phyloP scores from a whole-genome alignment of 306 rosid species.

The Castanopsis chinensis region DNA sequence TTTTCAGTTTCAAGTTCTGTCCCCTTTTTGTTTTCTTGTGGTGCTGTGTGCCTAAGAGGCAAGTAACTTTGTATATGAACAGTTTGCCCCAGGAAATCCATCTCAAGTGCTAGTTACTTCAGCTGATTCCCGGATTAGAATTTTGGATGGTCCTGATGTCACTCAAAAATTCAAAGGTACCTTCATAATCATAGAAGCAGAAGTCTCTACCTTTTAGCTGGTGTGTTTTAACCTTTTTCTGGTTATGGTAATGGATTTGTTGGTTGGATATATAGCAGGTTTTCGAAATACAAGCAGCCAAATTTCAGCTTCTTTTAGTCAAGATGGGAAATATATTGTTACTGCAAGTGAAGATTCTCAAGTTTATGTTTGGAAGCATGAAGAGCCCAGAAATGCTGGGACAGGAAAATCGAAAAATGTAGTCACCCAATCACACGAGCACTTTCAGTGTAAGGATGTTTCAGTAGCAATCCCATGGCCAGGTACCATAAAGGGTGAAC shows the following conservation, averaged over 20 bases:
- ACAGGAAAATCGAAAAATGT: slow-evolving; percentile 36
- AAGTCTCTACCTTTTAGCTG: background rate
- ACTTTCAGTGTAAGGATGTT: slow-evolving; percentile 79
- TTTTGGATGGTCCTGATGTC: slow-evolving; percentile 56
- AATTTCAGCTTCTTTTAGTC: slow-evolving; percentile 69
- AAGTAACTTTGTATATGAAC: slow-evolving; percentile 11
- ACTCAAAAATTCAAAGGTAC: slow-evolving; percentile 77
- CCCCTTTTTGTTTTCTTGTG: background rate
- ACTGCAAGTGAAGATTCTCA: slow-evolving; percentile 91
- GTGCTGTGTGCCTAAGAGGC: background rate
- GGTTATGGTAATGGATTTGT: background rate
- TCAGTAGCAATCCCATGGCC: slow-evolving; percentile 85
- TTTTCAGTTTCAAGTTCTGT: background rate
- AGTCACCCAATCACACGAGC: slow-evolving; percentile 42
- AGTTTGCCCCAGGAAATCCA: slow-evolving; percentile 68
- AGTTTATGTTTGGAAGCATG: slow-evolving; percentile 70
- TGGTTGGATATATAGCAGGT: slow-evolving; percentile 38
- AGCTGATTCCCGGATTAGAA: slow-evolving; percentile 74
- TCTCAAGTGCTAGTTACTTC: slow-evolving; percentile 70
- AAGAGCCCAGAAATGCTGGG: slow-evolving; percentile 37
- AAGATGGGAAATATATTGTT: slow-evolving; percentile 59
- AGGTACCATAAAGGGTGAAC: slow-evolving; percentile 55
- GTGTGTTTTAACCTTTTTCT: background rate
- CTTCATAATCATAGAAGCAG: background rate
- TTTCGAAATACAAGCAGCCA: slow-evolving; percentile 76